Evolutionary conservation across 106 monocot species (phyloP).

Genomic region (Triglochin maritima): DNA sequence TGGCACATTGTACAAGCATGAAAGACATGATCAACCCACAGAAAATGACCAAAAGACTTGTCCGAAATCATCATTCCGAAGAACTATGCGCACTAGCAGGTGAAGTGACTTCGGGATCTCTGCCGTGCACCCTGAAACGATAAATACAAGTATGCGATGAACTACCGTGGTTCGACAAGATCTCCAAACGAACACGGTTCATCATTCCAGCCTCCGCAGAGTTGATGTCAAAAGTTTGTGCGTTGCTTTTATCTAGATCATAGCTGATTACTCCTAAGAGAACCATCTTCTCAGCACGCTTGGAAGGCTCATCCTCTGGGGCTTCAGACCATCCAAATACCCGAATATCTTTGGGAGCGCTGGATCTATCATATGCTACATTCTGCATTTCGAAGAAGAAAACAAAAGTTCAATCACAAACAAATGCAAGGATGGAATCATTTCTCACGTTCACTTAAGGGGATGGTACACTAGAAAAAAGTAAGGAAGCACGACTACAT

Average conservation of each 20-base stretch:
- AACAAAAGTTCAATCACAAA: not conserved
- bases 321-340: constrained; percentile 12
- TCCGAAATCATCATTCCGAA: no score
- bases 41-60: no score
- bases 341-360: constrained; percentile 44
- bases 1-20: no score
- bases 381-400: constrained; percentile 36
- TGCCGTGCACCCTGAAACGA: constrained; percentile 73
- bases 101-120: constrained; percentile 21
- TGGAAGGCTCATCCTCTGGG: constrained; percentile 6
- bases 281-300: constrained; percentile 8
- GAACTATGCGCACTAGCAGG: not conserved
- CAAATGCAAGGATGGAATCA: no score
- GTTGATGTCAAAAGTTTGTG: constrained; percentile 52
- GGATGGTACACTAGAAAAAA: no score
- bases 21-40: no score
- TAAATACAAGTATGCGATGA: constrained; percentile 69
- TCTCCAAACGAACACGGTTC: constrained; percentile 57
- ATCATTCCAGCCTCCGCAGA: constrained; percentile 10
- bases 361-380: constrained; percentile 79
- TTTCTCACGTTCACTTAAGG: no score
- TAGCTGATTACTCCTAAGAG: constrained; percentile 44
- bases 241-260: constrained; percentile 59
- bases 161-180: constrained; percentile 74
- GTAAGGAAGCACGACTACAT: no score